phyloP scores from a whole-genome alignment of 345 rosid genomes.

The Hibiscus trionum region DNA sequence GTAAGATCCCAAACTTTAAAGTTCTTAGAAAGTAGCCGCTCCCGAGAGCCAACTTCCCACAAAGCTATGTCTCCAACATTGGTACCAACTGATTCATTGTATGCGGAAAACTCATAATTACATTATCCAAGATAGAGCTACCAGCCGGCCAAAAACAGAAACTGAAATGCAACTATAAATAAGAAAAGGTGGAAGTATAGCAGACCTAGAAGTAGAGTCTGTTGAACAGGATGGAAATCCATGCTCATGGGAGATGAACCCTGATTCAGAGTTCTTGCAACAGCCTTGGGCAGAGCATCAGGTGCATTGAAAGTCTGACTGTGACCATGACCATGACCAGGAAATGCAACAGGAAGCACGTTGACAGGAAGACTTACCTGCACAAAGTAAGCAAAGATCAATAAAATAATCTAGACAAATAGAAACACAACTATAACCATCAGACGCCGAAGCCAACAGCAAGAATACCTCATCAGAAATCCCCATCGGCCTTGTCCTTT shows the following conservation, averaged over 20 bases:
- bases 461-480: no score
- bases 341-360: slow-evolving; percentile 75
- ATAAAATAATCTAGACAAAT: not conserved
- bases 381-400: slow-evolving; percentile 11
- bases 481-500: no score
- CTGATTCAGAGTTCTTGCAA: slow-evolving; percentile 63
- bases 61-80: slow-evolving; percentile 88
- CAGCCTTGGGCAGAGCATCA: slow-evolving; percentile 80
- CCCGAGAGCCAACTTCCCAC: slow-evolving; percentile 93
- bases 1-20: slow-evolving; percentile 91
- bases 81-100: slow-evolving; percentile 65
- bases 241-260: slow-evolving; percentile 95
- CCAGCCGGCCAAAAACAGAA: not conserved
- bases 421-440: not conserved
- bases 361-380: slow-evolving; percentile 82
- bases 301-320: slow-evolving; percentile 58
- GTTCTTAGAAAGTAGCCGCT: slow-evolving; percentile 61
- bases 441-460: no score
- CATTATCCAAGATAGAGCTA: not conserved
- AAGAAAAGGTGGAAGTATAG: slow-evolving; percentile 10
- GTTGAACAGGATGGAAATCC: slow-evolving; percentile 94
- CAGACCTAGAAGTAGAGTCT: slow-evolving; percentile 77
- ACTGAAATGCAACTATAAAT: not conserved
- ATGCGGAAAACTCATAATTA: no score
- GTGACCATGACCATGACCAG: slow-evolving; percentile 82